Evolutionary conservation across 306 rosid genomes (phyloP).

Genomic region (Quercus variabilis): DNA sequence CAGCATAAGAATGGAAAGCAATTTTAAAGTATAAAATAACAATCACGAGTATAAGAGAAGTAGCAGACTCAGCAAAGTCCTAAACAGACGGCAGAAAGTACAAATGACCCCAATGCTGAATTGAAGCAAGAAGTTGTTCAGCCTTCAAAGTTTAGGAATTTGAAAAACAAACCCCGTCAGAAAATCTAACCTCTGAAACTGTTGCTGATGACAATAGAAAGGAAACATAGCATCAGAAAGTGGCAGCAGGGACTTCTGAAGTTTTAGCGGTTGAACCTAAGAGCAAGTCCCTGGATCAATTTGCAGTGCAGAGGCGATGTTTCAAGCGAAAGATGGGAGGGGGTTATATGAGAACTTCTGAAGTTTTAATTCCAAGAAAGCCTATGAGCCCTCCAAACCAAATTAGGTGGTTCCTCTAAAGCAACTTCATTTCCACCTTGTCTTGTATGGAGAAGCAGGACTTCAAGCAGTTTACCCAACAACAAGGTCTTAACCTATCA

Average conservation of each 20-base stretch:
- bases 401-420: constrained; percentile 40
- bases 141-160: constrained; percentile 31
- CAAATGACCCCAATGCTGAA: constrained; percentile 45
- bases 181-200: constrained; percentile 33
- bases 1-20: constrained; percentile 44
- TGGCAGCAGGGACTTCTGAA: constrained; percentile 29
- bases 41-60: constrained; percentile 47
- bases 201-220: constrained; percentile 32
- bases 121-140: constrained; percentile 42
- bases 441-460: constrained; percentile 42
- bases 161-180: constrained; percentile 6
- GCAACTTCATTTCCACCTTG: constrained; percentile 47
- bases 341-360: constrained; percentile 39
- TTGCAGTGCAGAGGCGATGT: constrained; percentile 49
- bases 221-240: constrained; percentile 41
- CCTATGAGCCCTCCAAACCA: constrained; percentile 42
- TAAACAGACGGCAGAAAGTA: constrained; percentile 39
- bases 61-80: constrained; percentile 53
- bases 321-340: constrained; percentile 64
- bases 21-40: too few relatives aligned
- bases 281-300: constrained; percentile 27
- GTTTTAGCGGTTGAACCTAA: constrained; percentile 33
- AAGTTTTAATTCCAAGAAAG: constrained; percentile 41
- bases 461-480: constrained; percentile 55
- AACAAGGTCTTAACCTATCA: neutral